phyloP scores from a whole-genome alignment of 2,329 filamentous ascomycete genomes.

The Ceratocystis diversiconidia region DNA sequence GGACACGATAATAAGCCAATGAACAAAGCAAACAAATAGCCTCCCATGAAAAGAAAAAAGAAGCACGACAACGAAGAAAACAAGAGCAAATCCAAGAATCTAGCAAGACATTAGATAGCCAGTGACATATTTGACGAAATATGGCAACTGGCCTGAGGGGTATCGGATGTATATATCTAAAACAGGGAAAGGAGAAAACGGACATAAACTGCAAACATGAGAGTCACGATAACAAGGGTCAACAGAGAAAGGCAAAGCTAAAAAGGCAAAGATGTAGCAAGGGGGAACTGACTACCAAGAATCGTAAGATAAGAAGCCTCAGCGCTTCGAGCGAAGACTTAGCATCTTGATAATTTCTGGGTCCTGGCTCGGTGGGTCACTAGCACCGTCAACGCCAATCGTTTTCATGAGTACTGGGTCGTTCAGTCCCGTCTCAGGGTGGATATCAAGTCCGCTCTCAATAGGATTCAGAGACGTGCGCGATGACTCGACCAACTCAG shows the following conservation, averaged over 20 bases:
- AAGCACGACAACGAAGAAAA: neutral
- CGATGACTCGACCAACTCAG: slow-evolving; percentile 25
- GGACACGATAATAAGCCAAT: neutral
- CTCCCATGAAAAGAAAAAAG: neutral
- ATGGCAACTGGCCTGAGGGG: neutral
- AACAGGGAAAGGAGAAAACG: neutral
- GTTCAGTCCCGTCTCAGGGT: slow-evolving; percentile 29
- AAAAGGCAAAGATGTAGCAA: neutral
- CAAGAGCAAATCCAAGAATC: neutral
- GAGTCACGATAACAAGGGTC: neutral
- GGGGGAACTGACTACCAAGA: neutral
- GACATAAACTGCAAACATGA: neutral
- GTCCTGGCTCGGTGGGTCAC: slow-evolving; percentile 31
- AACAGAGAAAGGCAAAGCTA: neutral
- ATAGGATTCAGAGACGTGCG: slow-evolving; percentile 22
- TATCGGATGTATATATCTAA: slow-evolving; percentile 11
- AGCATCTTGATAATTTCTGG: slow-evolving; percentile 23
- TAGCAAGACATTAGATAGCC: neutral
- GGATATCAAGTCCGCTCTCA: slow-evolving; percentile 28
- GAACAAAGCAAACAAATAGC: neutral
- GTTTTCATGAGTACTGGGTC: slow-evolving; percentile 27
- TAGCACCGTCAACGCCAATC: slow-evolving; percentile 21
- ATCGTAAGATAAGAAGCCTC: neutral
- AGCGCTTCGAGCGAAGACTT: slow-evolving; percentile 15
- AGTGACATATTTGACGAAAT: neutral